Evolutionary conservation across 2,329 filamentous ascomycete species (phyloP).

Genomic region (Malbranchea cinnamomea): DNA sequence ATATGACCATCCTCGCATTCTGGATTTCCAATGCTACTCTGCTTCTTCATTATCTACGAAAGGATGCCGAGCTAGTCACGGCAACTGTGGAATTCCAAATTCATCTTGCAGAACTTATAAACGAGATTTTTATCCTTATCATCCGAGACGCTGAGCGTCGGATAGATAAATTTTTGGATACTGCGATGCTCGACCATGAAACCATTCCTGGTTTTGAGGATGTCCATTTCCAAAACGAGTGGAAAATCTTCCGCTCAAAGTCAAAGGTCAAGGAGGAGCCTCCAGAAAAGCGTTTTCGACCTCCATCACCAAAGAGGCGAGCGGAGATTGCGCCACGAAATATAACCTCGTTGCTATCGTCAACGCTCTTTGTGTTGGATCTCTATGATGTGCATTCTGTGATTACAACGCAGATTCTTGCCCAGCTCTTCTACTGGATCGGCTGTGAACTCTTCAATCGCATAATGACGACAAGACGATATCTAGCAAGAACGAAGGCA

Average conservation of each 20-base stretch:
- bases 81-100: constrained; percentile 81
- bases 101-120: constrained; percentile 85
- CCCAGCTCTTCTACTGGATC: constrained; percentile 91
- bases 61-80: constrained; percentile 67
- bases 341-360: constrained; percentile 87
- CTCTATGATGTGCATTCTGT: constrained; percentile 98
- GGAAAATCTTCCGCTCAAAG: constrained; percentile 92
- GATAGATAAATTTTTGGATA: constrained; percentile 88
- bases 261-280: constrained; percentile 79
- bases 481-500: constrained; percentile 87
- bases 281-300: constrained; percentile 75
- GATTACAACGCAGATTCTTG: constrained; percentile 79
- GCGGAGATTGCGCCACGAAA: constrained; percentile 88
- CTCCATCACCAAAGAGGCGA: constrained; percentile 82
- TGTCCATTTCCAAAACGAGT: constrained; percentile 93
- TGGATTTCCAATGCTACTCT: constrained; percentile 97
- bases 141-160: constrained; percentile 89
- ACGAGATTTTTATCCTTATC: constrained; percentile 96
- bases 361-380: constrained; percentile 90
- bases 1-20: constrained; percentile 98
- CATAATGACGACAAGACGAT: constrained; percentile 91
- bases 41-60: constrained; percentile 91
- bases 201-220: constrained; percentile 96
- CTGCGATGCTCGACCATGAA: constrained; percentile 92
- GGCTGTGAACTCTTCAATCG: constrained; percentile 94